Conservation (phyloP, 164 flowering plant species). For the Vitis riparia region DNA sequence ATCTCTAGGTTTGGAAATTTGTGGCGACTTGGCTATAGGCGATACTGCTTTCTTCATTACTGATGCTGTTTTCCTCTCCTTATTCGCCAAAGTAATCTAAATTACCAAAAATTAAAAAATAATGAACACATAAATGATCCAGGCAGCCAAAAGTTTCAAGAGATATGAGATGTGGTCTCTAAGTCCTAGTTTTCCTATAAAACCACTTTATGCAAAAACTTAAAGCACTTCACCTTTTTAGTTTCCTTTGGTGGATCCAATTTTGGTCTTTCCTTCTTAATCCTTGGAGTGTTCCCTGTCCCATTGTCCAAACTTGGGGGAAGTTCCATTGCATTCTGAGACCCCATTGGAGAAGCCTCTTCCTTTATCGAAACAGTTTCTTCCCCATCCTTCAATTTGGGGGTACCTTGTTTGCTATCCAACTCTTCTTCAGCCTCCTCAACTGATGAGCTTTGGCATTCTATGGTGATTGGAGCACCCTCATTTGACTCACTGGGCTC, state of each 20-base stretch:
- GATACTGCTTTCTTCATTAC: constrained; percentile 38
- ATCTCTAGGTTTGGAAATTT: constrained; percentile 12
- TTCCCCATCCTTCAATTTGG: constrained; percentile 22
- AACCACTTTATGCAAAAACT: background rate
- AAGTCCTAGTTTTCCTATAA: background rate
- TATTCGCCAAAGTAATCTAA: constrained; percentile 33
- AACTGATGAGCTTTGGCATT: constrained; percentile 23
- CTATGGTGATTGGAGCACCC: constrained; percentile 19
- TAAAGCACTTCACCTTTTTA: constrained; percentile 41
- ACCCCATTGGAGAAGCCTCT: constrained; percentile 15
- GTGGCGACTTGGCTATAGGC: constrained; percentile 19
- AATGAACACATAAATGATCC: background rate
- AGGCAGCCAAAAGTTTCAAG: background rate
- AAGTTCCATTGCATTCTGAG: constrained; percentile 13
- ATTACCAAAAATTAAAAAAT: constrained; percentile 7
- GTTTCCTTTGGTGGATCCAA: constrained; percentile 31
- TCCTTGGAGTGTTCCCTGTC: constrained; percentile 11
- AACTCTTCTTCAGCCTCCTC: constrained; percentile 27
- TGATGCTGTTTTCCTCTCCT: constrained; percentile 27
- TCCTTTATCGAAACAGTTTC: constrained; percentile 23
- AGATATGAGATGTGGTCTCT: background rate
- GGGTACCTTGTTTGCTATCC: constrained; percentile 14
- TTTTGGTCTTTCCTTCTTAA: constrained; percentile 25
- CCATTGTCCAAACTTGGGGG: constrained; percentile 12
- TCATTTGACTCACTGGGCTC: constrained; percentile 16